Evolutionary conservation across 2,329 filamentous ascomycete species (phyloP).

Genomic region (Graphilbum fragrans): DNA sequence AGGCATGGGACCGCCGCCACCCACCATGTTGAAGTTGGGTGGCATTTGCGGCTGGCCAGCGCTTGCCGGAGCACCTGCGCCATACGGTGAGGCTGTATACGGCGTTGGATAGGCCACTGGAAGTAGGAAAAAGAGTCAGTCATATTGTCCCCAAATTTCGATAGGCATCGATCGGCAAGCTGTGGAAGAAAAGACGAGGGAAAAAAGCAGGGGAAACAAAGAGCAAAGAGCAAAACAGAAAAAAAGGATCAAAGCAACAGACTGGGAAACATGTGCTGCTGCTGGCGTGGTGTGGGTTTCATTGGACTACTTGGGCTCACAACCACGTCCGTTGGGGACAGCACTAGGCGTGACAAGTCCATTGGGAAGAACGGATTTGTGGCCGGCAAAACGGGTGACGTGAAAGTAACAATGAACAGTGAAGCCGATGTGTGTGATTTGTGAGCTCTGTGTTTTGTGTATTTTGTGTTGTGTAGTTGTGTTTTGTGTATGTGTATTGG

Average conservation of each 20-base stretch:
- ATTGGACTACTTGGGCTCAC: no score
- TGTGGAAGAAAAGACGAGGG: no score
- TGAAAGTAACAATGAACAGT: background rate
- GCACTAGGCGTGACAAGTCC: no score
- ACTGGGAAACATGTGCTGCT: no score
- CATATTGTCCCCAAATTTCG: background rate
- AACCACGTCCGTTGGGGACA: no score
- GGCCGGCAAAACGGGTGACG: no score
- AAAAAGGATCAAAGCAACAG: background rate
- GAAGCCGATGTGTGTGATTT: slow-evolving; percentile 7
- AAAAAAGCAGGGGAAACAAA: background rate
- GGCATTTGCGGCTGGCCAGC: slow-evolving; percentile 34
- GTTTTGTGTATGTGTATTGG: no score
- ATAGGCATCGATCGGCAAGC: no score
- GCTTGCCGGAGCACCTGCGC: slow-evolving; percentile 36
- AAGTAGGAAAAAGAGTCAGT: slow-evolving; percentile 4
- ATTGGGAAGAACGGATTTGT: no score
- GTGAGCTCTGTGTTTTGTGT: no score
- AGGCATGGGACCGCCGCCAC: slow-evolving; percentile 31
- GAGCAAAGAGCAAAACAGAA: background rate
- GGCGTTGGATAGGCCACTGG: slow-evolving; percentile 47
- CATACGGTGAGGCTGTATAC: slow-evolving; percentile 45
- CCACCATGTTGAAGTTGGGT: slow-evolving; percentile 43
- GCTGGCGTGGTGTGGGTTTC: no score
- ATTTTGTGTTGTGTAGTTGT: no score